A percentile compares a stretch with the other conserved stretches of the same genome.
Evolutionary conservation across 2,329 filamentous ascomycete genomes (phyloP).

Genomic region (Ceratocystis harringtonii): DNA sequence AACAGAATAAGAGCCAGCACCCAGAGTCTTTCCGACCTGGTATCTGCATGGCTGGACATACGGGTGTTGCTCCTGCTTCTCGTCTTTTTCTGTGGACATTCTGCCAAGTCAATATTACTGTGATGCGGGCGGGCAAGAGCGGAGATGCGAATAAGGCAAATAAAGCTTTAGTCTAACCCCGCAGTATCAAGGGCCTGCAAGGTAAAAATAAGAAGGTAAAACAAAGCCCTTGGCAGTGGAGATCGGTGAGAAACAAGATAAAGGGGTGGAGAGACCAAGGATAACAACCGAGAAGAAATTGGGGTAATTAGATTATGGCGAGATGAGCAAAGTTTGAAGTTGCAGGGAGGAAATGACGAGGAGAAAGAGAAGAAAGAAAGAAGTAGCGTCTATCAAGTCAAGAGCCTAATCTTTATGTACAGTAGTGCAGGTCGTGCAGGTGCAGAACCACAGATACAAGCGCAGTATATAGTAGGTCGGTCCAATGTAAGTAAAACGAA

Average conservation of each 20-base stretch:
- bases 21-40: conserved; percentile 96
- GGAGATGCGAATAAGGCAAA: neutral
- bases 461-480: neutral
- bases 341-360: neutral
- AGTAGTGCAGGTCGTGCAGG: neutral
- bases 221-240: neutral
- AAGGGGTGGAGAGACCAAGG: neutral
- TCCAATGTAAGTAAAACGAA: neutral
- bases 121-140: neutral
- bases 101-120: neutral
- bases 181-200: neutral
- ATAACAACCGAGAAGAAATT: neutral
- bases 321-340: neutral
- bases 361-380: neutral
- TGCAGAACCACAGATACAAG: neutral
- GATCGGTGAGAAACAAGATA: neutral
- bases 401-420: neutral
- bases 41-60: conserved; percentile 91
- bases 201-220: neutral
- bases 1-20: conserved; percentile 92
- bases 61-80: conserved; percentile 24
- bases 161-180: neutral
- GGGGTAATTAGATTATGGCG: neutral
- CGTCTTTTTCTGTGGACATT: neutral
- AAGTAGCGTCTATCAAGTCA: neutral